A percentile compares a stretch with the other conserved stretches of the same genome.
Evolutionary conservation across 1,284 basidiomycete genomes (phyloP).

Genomic region (Hemileia vastatrix): DNA sequence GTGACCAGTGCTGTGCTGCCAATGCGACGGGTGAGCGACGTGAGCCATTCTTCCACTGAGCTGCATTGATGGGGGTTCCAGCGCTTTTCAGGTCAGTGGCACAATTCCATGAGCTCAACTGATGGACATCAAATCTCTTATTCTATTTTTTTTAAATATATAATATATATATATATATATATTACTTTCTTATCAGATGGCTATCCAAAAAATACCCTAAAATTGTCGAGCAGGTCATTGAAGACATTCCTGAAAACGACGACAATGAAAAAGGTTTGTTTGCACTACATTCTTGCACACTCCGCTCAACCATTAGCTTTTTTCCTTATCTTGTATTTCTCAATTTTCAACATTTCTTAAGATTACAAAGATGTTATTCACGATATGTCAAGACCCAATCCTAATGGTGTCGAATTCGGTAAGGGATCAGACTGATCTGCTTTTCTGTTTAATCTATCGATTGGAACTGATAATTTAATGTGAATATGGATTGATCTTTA

Average conservation of each 20-base stretch:
- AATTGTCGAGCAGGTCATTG: slow-evolving; percentile 41
- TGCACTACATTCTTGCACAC: neutral
- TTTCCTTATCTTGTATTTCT: neutral
- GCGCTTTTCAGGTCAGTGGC: slow-evolving; percentile 15
- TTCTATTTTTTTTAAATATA: neutral
- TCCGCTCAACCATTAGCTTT: neutral
- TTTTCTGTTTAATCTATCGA: neutral
- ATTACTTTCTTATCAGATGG: slow-evolving; percentile 37
- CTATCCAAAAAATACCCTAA: slow-evolving; percentile 46
- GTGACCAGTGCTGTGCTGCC: neutral
- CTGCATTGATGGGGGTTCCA: slow-evolving; percentile 23
- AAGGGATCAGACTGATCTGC: slow-evolving; percentile 47
- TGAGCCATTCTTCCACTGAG: too few species aligned
- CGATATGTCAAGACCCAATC: slow-evolving; percentile 74
- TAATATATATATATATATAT: neutral
- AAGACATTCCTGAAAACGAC: slow-evolving; percentile 37
- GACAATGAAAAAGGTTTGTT: slow-evolving; percentile 35
- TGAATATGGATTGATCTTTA: too few species aligned
- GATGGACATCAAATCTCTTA: neutral
- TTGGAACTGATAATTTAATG: too few species aligned
- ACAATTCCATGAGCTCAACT: neutral
- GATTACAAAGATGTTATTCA: slow-evolving; percentile 11
- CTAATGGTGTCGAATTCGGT: slow-evolving; percentile 94
- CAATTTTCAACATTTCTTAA: neutral
- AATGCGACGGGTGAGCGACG: too few species aligned